Base-by-base conservation (phyloP, 1,284 basidiomycete genomes). In the Rhodotorula sp. region DNA sequence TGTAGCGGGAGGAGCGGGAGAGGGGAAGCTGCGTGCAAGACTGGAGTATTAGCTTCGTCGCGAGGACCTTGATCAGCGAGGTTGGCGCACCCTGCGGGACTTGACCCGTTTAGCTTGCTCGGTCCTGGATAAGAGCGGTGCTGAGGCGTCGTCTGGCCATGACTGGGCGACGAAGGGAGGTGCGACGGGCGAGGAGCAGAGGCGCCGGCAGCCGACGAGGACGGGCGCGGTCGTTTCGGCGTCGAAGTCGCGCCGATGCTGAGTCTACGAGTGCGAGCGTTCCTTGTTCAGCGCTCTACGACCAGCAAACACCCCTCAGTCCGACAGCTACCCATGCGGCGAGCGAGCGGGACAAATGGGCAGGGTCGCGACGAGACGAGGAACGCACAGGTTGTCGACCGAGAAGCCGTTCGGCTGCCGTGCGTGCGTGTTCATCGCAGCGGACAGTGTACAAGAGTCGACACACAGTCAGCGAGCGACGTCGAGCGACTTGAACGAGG, bases 351-450 rank as follows among this genome's bases (percentile, higher is more conserved):
- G 20, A 24, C 7, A 24, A 20, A 6, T 20, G 30, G 32, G 10
- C 2, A 0, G 44, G 8, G 1, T 15, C 22, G 13, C 29, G 36
- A n/a, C 2, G 39, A 11, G n/a, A n/a, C 1, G 44, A 17, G 56
- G n/a, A n/a, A 61, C 64, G 60, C 29, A 70, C 68, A 70, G 62
- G 52, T 64, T 64, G 58, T 70, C 64, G 11, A 70, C 64, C 7
- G 62, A 66, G 64, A 66, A 66, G 57, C 57, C 57, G 54, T 54
- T 62, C 0, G 36, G 19, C 56, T 58, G 56, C 1, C 44, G 19
- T 1, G 24, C 29, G 17, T 29, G 27, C 19, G 27, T 44, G 55
- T 56, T 56, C 55, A 56, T 56, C 10, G 34, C 17, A 44, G 39
- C 39, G 19, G 39, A 13, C 39, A 44, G 39, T 44, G 13, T 17